Evolutionary conservation across 139 green algal genomes (phyloP).

Genomic region (Auxenochlorella protothecoides): DNA sequence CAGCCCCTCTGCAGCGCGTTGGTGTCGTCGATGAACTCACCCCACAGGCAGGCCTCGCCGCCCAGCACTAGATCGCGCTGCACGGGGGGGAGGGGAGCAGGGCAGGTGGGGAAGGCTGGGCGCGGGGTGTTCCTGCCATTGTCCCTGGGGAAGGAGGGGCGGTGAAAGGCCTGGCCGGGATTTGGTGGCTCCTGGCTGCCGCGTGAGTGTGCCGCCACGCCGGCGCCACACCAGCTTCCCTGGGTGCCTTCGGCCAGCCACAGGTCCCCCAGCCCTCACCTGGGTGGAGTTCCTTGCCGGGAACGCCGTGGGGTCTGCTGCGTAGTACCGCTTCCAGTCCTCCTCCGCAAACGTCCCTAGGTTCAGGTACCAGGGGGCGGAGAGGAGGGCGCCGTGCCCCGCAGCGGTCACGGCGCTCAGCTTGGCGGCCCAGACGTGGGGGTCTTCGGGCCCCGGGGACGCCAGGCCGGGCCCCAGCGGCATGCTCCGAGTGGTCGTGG

Average conservation of each 20-base stretch:
- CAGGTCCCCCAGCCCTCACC: too few species aligned
- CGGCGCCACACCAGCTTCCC: too few species aligned
- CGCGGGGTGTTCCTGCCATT: not conserved
- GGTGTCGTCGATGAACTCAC: conserved; percentile 41
- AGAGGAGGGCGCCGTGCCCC: conserved; percentile 27
- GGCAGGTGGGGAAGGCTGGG: not conserved
- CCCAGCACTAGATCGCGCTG: conserved; percentile 40
- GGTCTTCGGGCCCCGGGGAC: too few species aligned
- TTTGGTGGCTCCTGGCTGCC: too few species aligned
- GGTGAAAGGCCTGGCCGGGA: too few species aligned
- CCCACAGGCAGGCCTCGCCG: conserved; percentile 49
- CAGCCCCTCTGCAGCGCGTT: conserved; percentile 36
- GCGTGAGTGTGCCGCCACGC: too few species aligned
- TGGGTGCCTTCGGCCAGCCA: too few species aligned
- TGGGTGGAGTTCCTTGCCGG: not conserved
- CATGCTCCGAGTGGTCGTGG: not conserved
- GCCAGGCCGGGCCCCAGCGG: too few species aligned
- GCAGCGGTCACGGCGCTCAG: not conserved
- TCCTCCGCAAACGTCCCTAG: conserved; percentile 10
- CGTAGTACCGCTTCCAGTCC: conserved; percentile 31
- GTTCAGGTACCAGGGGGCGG: conserved; percentile 38
- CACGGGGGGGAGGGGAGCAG: not conserved
- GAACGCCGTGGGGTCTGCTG: conserved; percentile 25
- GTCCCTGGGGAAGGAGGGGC: too few species aligned
- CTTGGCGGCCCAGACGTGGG: not conserved